These are phyloP conservation scores for Hypoxylon trugodes DNA, from an alignment of 495 filamentous ascomycete species.

Conservation along the genomic window DNA sequence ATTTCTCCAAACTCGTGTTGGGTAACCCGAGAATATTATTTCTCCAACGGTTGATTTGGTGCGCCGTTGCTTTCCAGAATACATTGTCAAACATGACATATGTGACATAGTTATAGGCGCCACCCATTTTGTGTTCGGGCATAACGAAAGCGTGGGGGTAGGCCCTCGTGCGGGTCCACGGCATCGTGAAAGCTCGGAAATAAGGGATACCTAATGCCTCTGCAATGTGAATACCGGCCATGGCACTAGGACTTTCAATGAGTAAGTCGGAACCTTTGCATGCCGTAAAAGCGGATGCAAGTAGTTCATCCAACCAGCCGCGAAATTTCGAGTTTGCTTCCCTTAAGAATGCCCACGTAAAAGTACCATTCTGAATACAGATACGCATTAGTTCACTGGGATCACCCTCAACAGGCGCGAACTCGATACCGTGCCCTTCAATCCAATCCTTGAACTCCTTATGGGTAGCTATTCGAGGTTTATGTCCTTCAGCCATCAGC, in stretches of 20 bases:
- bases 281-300: slow-evolving; percentile 82
- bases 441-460: slow-evolving; percentile 90
- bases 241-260: slow-evolving; percentile 95
- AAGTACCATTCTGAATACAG: slow-evolving; percentile 97
- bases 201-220: slow-evolving; percentile 94
- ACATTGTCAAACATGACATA: slow-evolving; percentile 98
- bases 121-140: slow-evolving; percentile 91
- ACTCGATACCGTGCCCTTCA: slow-evolving; percentile 89
- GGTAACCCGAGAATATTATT: slow-evolving; percentile 79
- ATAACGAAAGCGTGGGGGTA: slow-evolving; percentile 99
- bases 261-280: slow-evolving; percentile 90
- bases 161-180: slow-evolving; percentile 93
- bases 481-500: slow-evolving; percentile 86
- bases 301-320: slow-evolving; percentile 89
- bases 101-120: slow-evolving; percentile 91
- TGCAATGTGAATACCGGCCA: slow-evolving; percentile 99
- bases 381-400: slow-evolving; percentile 94
- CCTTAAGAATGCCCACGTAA: slow-evolving; percentile 88
- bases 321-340: slow-evolving; percentile 91
- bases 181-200: slow-evolving; percentile 98
- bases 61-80: slow-evolving; percentile 93
- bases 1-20: slow-evolving; percentile 83
- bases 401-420: slow-evolving; percentile 86
- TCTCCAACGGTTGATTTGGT: slow-evolving; percentile 93
- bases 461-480: slow-evolving; percentile 89